Conservation (phyloP, 1,284 basidiomycete species). For the Ceratobasidium sp. region DNA sequence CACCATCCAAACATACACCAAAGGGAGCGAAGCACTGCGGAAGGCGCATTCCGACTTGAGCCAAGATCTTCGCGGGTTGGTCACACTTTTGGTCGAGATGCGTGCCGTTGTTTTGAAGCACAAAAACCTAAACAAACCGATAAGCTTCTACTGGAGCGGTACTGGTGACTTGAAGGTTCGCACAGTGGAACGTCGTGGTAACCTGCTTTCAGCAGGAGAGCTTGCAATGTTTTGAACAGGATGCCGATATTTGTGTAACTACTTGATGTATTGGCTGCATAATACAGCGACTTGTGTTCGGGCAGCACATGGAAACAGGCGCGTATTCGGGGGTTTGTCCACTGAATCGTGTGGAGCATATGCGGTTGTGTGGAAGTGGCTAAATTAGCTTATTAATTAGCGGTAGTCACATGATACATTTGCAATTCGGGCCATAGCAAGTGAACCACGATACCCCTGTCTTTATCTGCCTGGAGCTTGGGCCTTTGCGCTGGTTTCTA, state of each 20-base stretch:
- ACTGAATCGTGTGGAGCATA: background rate
- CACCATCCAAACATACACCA: conserved; percentile 19
- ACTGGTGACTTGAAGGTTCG: conserved; percentile 27
- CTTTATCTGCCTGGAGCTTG: conserved; percentile 1
- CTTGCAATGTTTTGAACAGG: background rate
- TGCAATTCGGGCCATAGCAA: background rate
- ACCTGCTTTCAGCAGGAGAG: background rate
- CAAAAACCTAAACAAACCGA: background rate
- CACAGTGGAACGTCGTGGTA: conserved; percentile 4
- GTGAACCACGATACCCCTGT: conserved; percentile 1
- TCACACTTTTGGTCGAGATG: conserved; percentile 3
- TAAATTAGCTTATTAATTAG: too few species aligned
- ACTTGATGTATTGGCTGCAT: conserved; percentile 55
- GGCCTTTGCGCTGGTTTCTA: background rate
- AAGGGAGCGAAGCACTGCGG: background rate
- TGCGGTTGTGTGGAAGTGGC: too few species aligned
- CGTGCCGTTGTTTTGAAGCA: conserved; percentile 2
- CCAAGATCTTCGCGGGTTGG: conserved; percentile 18
- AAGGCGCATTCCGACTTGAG: conserved; percentile 10
- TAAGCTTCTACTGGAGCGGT: conserved; percentile 34
- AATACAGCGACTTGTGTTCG: background rate
- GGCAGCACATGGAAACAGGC: background rate
- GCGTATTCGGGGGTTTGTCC: background rate
- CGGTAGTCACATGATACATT: conserved; percentile 18
- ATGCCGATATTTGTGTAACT: conserved; percentile 71